A percentile compares a stretch with the other conserved stretches of the same genome.
Conservation (phyloP, 2,329 filamentous ascomycete genomes). For the Clonostachys chloroleuca region DNA sequence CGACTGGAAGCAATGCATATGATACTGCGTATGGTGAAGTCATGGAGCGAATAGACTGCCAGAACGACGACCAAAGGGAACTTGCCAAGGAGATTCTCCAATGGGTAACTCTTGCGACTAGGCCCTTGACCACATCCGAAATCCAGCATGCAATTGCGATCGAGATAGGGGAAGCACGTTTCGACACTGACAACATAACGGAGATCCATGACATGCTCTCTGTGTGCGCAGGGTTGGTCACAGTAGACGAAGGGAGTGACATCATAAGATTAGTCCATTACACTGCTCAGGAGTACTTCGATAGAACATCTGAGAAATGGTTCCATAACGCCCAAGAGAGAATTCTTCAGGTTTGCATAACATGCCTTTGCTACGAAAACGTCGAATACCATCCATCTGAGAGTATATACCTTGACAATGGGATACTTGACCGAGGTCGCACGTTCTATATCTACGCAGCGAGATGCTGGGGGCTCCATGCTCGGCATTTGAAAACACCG, state of each 20-base stretch:
- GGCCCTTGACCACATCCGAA: conserved; percentile 23
- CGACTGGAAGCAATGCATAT: conserved; percentile 19
- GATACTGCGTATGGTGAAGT: conserved; percentile 31
- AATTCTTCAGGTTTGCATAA: conserved; percentile 22
- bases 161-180: conserved; percentile 10
- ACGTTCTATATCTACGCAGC: conserved; percentile 1
- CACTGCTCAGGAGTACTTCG: conserved; percentile 39
- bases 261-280: conserved; percentile 37
- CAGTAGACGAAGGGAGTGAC: conserved; percentile 27
- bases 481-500: not conserved
- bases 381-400: conserved; percentile 4
- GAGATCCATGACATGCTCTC: conserved; percentile 24
- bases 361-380: conserved; percentile 26
- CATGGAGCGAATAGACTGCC: conserved; percentile 33
- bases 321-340: conserved; percentile 20
- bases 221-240: conserved; percentile 34
- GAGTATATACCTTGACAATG: not conserved
- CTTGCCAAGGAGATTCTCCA: conserved; percentile 30
- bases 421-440: not conserved
- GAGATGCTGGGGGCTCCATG: not conserved
- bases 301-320: conserved; percentile 8
- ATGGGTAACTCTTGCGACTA: conserved; percentile 32
- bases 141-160: conserved; percentile 37
- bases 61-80: conserved; percentile 18
- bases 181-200: conserved; percentile 28